These are phyloP conservation scores for Leptographium lundbergii DNA, from an alignment of 2,329 filamentous ascomycete species.

Conservation along the genomic window DNA sequence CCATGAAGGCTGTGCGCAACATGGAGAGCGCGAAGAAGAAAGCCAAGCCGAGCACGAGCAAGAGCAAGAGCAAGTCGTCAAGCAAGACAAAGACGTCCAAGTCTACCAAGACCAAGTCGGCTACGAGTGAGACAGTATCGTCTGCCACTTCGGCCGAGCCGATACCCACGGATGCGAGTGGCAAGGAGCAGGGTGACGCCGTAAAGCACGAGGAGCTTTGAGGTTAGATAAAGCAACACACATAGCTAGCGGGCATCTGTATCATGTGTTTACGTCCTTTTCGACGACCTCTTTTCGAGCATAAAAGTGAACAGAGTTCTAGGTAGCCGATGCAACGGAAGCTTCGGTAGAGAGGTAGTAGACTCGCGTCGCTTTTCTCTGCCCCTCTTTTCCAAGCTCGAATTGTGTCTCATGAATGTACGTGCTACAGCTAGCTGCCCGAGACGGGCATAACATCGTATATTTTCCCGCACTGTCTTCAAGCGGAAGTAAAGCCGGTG, in stretches of 20 bases:
- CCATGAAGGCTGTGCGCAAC: slow-evolving; percentile 53
- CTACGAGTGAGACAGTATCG: slow-evolving; percentile 24
- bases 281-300: neutral
- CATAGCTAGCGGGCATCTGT: neutral
- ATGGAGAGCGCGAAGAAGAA: slow-evolving; percentile 30
- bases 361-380: neutral
- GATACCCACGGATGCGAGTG: slow-evolving; percentile 7
- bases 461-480: no score
- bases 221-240: slow-evolving; percentile 4
- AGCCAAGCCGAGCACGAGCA: neutral
- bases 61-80: slow-evolving; percentile 11
- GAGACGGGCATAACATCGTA: no score
- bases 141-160: slow-evolving; percentile 24
- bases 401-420: no score
- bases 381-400: no score
- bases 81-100: neutral
- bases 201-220: slow-evolving; percentile 3
- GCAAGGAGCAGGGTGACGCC: neutral
- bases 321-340: neutral
- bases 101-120: slow-evolving; percentile 1
- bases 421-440: no score
- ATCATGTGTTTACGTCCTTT: neutral
- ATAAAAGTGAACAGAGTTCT: neutral
- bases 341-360: no score
- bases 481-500: no score